Evolutionary conservation across 345 rosid species (phyloP), one percentile per base, ranked within the genome.

Genomic region (Ceriops decandra): DNA sequence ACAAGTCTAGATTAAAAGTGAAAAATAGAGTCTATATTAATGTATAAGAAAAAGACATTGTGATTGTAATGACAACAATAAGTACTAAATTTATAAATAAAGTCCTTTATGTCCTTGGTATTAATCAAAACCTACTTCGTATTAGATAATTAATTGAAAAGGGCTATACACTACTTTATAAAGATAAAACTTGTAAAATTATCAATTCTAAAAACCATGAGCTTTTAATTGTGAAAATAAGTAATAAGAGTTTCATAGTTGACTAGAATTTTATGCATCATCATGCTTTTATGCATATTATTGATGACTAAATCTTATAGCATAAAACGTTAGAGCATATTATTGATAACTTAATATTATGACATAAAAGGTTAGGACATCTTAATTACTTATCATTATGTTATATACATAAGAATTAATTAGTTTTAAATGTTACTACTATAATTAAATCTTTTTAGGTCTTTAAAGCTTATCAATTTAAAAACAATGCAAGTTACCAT

Each of bases 341-440:
- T 19, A 0, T 2, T 5, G 22, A 3, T 30, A 10, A 9, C 51
- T 32, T 5, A 38, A 24, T 11, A 7, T 3, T 42, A 0, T 62
- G 47, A 64, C 46, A 52, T 1, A 68, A 57, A 68, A 54, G 63
- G 17, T 21, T 62, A 31, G 0, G 62, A 65, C 64, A 62, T 38
- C 32, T 27, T 16, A 30, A 3, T 13, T 42, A 42, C 2, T 11
- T 1, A 67, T 24, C 28, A 22, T 0, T 22, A 0, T 3, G 20
- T 20, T 4, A 5, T 31, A 7, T 52, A 11, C 53, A 24, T 0
- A 11, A 27, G 8, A 65, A 46, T 10, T 7, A 7, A 0, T 1
- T 30, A 35, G 51, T n/a, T 1, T 30, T 31, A 11, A 10, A 53
- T 5, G 8, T 66, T 10, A 17, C 5, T 21, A 9, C 0, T 15